Evolutionary conservation across 2,329 filamentous ascomycete genomes (phyloP), one percentile per base, ranked within the genome.

Genomic region (Cladosporium velox): DNA sequence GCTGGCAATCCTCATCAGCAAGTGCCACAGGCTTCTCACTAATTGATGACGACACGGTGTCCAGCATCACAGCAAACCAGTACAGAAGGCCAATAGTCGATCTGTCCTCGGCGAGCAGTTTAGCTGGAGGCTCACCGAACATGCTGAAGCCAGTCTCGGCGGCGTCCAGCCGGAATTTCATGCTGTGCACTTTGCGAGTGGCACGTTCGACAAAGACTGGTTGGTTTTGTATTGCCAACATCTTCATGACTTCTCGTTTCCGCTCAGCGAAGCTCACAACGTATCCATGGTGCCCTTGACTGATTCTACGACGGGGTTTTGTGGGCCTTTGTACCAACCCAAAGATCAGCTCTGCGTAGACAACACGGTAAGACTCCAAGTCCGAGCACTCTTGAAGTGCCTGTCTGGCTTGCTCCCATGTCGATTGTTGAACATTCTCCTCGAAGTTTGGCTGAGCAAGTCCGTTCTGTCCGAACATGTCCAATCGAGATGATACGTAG

Each of bases 31-130:
- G 59, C 18, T 34, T 61, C 28, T 61, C 59, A 28, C 41, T 49
- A 18, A 61, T 61, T 34, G 59, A 61, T 8, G 59, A 61, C 11
- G 59, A 61, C 10, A 61, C 59, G 2, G 59, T 61, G n/a, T 61
- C 59, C 15, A 61, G 44, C 59, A 61, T 61, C 28, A 61, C 59
- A 14, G 59, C 59, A n/a, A 61, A 32, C 59, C 59, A 61, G 59
- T 61, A 61, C 41, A 61, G 6, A 4, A 49, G 38, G 32, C 59
- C 59, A 6, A 61, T 61, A 3, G 59, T 61, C 4, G 59, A 61
- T 18, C 41, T 61, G 24, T 61, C 41, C 41, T 61, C 59, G 5
- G 59, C 12, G 10, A 41, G 10, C 24, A 61, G n/a, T 28, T 47
- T 61, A 26, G 38, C 59, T 30, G 38, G 35, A 21, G 38, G 24